These are phyloP conservation scores for Penicillium alfredii DNA, from an alignment of 495 filamentous ascomycete species.

Conservation along the genomic window DNA sequence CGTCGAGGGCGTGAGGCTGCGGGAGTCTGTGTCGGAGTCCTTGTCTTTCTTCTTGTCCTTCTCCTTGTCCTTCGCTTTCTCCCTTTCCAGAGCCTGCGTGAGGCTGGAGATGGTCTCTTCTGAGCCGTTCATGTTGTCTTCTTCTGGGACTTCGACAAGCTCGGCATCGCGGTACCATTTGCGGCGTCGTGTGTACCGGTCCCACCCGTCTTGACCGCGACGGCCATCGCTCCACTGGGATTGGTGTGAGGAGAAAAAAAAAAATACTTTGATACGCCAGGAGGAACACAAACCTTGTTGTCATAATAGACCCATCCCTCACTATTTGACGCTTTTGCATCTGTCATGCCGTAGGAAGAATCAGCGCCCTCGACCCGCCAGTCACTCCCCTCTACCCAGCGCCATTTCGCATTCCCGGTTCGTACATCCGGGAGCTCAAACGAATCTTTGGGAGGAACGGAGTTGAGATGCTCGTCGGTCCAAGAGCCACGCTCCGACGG, in stretches of 20 bases:
- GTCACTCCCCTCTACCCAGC: constrained; percentile 76
- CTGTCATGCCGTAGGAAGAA: constrained; percentile 31
- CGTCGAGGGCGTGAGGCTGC: constrained; percentile 27
- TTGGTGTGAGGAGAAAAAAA: background rate
- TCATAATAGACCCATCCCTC: constrained; percentile 97
- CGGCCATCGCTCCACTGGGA: constrained; percentile 85
- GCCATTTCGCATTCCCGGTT: constrained; percentile 74
- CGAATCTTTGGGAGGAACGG: constrained; percentile 66
- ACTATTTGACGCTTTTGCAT: constrained; percentile 46
- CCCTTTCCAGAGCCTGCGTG: constrained; percentile 28
- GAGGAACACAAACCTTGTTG: constrained; percentile 63
- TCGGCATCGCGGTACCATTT: constrained; percentile 98
- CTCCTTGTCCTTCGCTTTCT: constrained; percentile 19
- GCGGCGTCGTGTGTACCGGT: constrained; percentile 82
- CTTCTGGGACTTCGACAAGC: constrained; percentile 65
- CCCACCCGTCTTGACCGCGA: constrained; percentile 87
- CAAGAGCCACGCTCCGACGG: constrained; percentile 82
- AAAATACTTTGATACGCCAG: background rate
- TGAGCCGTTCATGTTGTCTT: constrained; percentile 21
- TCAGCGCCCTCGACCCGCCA: constrained; percentile 83
- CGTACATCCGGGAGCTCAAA: constrained; percentile 87
- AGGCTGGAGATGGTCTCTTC: constrained; percentile 25
- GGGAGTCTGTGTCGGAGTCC: constrained; percentile 22
- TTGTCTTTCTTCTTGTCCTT: constrained; percentile 13
- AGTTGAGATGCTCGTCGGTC: constrained; percentile 93